phyloP scores from a whole-genome alignment of 148 eudicot species.

The Spergularia bocconei region DNA sequence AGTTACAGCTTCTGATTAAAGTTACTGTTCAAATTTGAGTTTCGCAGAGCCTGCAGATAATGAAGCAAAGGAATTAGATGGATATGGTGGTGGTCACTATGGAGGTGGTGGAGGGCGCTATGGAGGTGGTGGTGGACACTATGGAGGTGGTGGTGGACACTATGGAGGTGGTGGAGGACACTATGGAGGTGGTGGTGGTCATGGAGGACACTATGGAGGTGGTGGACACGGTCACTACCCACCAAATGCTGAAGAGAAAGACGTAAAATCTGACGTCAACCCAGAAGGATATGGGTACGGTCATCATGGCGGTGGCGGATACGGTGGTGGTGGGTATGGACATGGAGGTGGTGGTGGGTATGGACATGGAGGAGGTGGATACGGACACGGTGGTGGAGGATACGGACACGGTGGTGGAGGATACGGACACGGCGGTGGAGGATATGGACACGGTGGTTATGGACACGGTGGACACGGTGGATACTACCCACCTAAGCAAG shows the following conservation, averaged over 20 bases:
- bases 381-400: constrained; percentile 10
- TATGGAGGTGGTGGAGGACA: background rate
- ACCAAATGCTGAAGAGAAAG: background rate
- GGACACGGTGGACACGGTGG: background rate
- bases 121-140: too few species aligned
- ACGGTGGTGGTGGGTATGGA: background rate
- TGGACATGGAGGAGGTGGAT: background rate
- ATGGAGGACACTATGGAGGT: background rate
- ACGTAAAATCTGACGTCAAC: background rate
- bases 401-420: too few species aligned
- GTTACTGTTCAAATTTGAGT: too few species aligned
- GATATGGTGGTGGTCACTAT: background rate
- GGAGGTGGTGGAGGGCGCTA: too few species aligned
- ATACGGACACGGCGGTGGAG: too few species aligned
- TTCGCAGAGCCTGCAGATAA: background rate
- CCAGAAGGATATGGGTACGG: constrained; percentile 19
- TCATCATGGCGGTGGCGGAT: constrained; percentile 10
- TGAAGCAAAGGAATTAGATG: constrained; percentile 3
- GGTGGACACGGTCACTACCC: constrained; percentile 1
- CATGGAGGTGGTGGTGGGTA: background rate
- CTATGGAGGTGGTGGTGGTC: background rate
- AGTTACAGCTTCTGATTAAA: too few species aligned
- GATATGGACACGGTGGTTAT: too few species aligned
- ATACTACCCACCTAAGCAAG: constrained; percentile 14
- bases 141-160: background rate